phyloP scores from a whole-genome alignment of 75 land plant species.

The Azolla pinnata region DNA sequence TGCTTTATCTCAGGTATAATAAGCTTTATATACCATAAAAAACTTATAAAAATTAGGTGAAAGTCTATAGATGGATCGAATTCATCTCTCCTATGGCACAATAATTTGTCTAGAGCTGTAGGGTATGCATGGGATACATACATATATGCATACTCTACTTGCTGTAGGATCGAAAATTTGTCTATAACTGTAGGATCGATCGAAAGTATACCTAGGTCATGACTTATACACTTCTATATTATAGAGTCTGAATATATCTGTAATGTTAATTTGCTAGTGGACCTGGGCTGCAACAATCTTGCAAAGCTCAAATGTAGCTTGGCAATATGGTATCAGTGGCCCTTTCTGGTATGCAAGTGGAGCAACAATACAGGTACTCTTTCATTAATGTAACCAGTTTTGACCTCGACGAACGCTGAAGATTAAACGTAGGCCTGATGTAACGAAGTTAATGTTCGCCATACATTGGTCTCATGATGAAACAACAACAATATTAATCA shows the following conservation, averaged over 20 bases:
- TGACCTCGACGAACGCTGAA: neutral
- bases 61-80: too few species aligned
- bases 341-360: conserved; percentile 99
- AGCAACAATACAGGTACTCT: conserved; percentile 76
- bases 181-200: neutral
- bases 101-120: neutral
- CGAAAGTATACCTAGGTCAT: too few species aligned
- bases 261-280: conserved; percentile 59
- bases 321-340: conserved; percentile 95
- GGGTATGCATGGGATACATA: neutral
- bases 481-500: too few species aligned
- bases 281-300: conserved; percentile 99
- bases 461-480: too few species aligned
- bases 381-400: neutral
- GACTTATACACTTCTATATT: too few species aligned
- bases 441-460: too few species aligned
- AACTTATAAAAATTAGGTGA: too few species aligned
- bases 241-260: too few species aligned
- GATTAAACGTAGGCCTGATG: neutral
- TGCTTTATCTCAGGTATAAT: too few species aligned
- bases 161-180: neutral
- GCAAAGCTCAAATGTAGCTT: conserved; percentile 98
- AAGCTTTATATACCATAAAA: too few species aligned
- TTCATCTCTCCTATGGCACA: too few species aligned
- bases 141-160: neutral